Evolutionary conservation across 345 rosid species (phyloP), one percentile per base, ranked within the genome.

Genomic region (Clarkia xantiana): DNA sequence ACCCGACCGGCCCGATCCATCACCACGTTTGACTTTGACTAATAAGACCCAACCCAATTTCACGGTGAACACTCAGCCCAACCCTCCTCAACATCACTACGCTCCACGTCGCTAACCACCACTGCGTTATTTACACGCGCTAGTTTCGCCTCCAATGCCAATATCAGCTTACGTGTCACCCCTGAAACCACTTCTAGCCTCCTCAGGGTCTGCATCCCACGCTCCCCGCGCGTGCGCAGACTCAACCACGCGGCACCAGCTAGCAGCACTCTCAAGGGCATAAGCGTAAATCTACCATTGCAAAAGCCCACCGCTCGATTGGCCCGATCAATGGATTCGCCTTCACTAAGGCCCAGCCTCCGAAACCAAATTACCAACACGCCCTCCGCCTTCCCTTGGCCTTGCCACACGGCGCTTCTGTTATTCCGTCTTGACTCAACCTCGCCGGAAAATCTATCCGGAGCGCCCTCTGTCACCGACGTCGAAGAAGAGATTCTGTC

Each of bases 211-310:
- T 50, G 67, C 56, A 61, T 54, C 53, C 43, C 65, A 58, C 64
- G 47, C 76, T 46, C 63, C 46, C 52, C 29, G 10, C 42, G 34
- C 51, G 40, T 20, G 49, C 62, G 60, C 62, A 72, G 18, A 29
- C 67, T 78, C 25, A 62, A 12, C 81, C 76, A 76, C 58, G 73
- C 70, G 62, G 78, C 50, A 52, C 70, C 71, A 44, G 81, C 76
- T 3, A 62, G 45, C 54, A 60, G 47, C 40, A 62, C 60, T 42
- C 76, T 44, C 15, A 52, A 40, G 10, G 78, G 74, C 60, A 65
- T 1, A 11, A 13, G 51, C 53, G 47, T 51, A 53, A 54, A 14
- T 23, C 53, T 51, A 44, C 53, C 71, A 52, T 11, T 13, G 52
- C 63, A 62, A 40, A 60, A 16, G 40, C 44, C 59, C 56, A 76